Percentiles rank a stretch among this genome's conserved stretches.
Evolutionary conservation across 2,329 filamentous ascomycete species (phyloP).

Genomic region (Curvularia eragrostidis): DNA sequence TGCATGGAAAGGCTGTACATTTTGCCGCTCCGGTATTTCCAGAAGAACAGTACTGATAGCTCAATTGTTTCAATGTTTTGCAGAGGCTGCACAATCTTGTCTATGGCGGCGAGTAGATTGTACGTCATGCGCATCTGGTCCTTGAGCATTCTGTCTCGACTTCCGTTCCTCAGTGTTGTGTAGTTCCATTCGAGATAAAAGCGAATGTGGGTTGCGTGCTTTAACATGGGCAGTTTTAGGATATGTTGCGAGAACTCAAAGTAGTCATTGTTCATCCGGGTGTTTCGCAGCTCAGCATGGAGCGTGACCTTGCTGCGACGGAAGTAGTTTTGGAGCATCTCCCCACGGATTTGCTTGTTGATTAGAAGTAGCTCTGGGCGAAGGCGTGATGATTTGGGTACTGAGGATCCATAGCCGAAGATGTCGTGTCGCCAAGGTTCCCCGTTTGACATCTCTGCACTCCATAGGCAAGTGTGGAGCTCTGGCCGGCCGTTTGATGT

Average conservation of each 20-base stretch:
- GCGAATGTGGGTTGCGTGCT: conserved; percentile 37
- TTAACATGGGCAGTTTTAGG: conserved; percentile 38
- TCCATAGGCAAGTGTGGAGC: conserved; percentile 47
- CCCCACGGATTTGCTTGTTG: conserved; percentile 41
- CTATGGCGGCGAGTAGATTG: conserved; percentile 42
- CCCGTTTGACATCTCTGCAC: conserved; percentile 41
- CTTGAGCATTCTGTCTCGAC: conserved; percentile 22
- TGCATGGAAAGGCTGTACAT: conserved; percentile 45
- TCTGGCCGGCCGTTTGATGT: conserved; percentile 29
- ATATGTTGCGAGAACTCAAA: conserved; percentile 48
- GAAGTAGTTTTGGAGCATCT: conserved; percentile 40
- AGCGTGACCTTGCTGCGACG: conserved; percentile 40
- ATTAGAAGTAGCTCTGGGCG: conserved; percentile 37
- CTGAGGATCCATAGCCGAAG: conserved; percentile 39
- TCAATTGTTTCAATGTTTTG: conserved; percentile 41
- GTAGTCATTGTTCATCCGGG: conserved; percentile 35
- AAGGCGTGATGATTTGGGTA: conserved; percentile 31
- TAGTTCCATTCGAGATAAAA: conserved; percentile 50
- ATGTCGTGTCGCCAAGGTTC: conserved; percentile 47
- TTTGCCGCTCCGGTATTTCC: conserved; percentile 43
- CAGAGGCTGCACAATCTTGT: conserved; percentile 35
- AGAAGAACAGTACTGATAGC: conserved; percentile 45
- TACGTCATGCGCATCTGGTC: conserved; percentile 44
- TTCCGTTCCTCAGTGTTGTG: conserved; percentile 32
- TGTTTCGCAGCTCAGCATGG: conserved; percentile 45